Conservation (phyloP, 2,329 filamentous ascomycete genomes). For the Colletotrichum incanum region DNA sequence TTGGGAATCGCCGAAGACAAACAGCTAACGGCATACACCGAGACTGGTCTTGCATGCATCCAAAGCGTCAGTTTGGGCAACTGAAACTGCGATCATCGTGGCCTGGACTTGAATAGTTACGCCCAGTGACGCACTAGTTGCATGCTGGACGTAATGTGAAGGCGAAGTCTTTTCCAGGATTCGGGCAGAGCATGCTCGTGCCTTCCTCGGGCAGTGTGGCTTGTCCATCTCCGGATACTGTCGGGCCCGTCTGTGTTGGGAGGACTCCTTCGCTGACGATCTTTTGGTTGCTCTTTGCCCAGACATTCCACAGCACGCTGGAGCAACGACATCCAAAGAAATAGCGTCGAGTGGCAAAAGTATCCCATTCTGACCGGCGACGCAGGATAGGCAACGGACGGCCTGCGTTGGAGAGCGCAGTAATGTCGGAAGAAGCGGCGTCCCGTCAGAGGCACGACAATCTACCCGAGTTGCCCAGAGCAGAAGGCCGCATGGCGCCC, state of each 20-base stretch:
- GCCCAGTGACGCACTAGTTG: constrained; percentile 37
- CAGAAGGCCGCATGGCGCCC: constrained; percentile 40
- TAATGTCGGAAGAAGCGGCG: constrained; percentile 26
- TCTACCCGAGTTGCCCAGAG: constrained; percentile 36
- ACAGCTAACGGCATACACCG: constrained; percentile 9
- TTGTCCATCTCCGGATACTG: constrained; percentile 30
- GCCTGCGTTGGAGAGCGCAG: constrained; percentile 21
- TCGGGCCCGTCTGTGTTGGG: constrained; percentile 24
- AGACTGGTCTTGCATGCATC: constrained; percentile 24
- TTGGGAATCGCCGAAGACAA: constrained; percentile 1
- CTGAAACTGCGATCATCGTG: constrained; percentile 30
- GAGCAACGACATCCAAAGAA: constrained; percentile 8
- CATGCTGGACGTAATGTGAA: constrained; percentile 21
- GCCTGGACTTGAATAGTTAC: constrained; percentile 18
- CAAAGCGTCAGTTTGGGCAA: constrained; percentile 38
- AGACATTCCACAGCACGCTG: constrained; percentile 19
- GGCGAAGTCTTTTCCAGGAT: constrained; percentile 3
- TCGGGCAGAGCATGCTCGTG: constrained; percentile 22
- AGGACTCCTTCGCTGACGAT: constrained; percentile 19
- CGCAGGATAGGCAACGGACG: constrained; percentile 10
- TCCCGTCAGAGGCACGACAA: constrained; percentile 37
- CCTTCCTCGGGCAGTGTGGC: constrained; percentile 21
- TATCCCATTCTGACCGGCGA: constrained; percentile 19
- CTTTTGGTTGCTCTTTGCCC: constrained; percentile 2
- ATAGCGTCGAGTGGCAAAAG: constrained; percentile 28